Percentiles rank a stretch among this genome's conserved stretches.
phyloP scores from a whole-genome alignment of 768 basidiomycete genomes.

The Mycena haematopus region DNA sequence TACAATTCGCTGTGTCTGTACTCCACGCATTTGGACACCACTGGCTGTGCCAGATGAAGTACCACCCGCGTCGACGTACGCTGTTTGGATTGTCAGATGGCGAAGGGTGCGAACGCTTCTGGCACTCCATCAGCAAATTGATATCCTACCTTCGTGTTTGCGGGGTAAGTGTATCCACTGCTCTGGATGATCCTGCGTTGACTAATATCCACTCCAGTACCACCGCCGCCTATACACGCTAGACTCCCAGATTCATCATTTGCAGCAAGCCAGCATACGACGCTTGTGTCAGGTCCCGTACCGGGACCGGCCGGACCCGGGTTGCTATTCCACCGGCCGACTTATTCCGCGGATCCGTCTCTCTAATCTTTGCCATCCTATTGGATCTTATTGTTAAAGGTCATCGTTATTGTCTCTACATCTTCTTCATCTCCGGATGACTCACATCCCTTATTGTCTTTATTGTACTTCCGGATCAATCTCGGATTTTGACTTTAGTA shows the following conservation, averaged over 20 bases:
- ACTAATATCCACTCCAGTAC: background rate
- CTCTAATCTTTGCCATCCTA: too few relatives aligned
- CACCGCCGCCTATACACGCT: slow-evolving; percentile 25
- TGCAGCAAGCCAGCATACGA: slow-evolving; percentile 32
- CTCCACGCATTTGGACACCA: slow-evolving; percentile 32
- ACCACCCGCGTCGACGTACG: slow-evolving; percentile 37
- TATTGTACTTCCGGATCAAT: too few relatives aligned
- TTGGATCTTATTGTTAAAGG: too few relatives aligned
- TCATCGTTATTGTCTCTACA: too few relatives aligned
- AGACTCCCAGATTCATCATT: slow-evolving; percentile 31
- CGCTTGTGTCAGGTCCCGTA: too few relatives aligned
- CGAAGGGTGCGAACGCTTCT: slow-evolving; percentile 39
- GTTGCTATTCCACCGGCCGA: too few relatives aligned
- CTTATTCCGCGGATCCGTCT: too few relatives aligned
- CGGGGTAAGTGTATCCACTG: slow-evolving; percentile 36
- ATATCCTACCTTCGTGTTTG: slow-evolving; percentile 42
- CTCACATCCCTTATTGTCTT: too few relatives aligned
- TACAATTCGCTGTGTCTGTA: background rate
- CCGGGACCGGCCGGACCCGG: too few relatives aligned
- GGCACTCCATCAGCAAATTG: slow-evolving; percentile 32
- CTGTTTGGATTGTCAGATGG: slow-evolving; percentile 42
- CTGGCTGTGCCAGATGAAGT: slow-evolving; percentile 43
- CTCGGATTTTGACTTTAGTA: too few relatives aligned
- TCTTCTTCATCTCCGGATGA: too few relatives aligned
- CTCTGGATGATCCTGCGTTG: background rate